phyloP scores from a whole-genome alignment of 805 yeast species.

The Pichia gijzeniarum region DNA sequence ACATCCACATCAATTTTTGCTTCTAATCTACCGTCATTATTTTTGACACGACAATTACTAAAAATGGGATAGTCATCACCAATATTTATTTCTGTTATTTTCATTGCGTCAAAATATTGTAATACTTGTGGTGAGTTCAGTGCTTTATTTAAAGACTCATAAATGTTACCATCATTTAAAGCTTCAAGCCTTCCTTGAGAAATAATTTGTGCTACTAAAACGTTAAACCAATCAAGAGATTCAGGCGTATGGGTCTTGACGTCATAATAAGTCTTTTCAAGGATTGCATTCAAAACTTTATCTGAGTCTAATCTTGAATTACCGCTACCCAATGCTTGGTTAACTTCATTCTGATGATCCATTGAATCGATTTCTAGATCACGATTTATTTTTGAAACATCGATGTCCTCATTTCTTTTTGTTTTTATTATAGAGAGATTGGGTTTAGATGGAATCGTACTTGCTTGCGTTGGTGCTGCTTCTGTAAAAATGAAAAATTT shows the following conservation, averaged over 20 bases:
- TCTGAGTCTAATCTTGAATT: constrained; percentile 8
- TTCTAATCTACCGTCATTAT: constrained; percentile 50
- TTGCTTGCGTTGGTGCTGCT: constrained; percentile 33
- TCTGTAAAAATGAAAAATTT: constrained; percentile 76
- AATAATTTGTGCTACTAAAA: constrained; percentile 83
- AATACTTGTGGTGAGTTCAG: constrained; percentile 59
- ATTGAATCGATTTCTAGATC: constrained; percentile 1
- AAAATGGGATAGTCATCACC: constrained; percentile 95
- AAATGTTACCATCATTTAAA: constrained; percentile 71
- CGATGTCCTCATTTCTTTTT: constrained; percentile 7
- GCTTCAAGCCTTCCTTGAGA: constrained; percentile 90
- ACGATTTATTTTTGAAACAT: not conserved
- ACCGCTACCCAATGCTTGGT: constrained; percentile 1
- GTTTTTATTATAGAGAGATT: constrained; percentile 17
- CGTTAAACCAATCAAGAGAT: constrained; percentile 95
- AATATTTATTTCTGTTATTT: constrained; percentile 80
- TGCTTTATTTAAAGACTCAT: constrained; percentile 67
- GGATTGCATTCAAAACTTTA: constrained; percentile 34
- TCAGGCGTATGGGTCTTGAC: constrained; percentile 84
- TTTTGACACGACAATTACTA: constrained; percentile 78
- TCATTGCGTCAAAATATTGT: constrained; percentile 70
- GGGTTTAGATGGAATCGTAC: constrained; percentile 29
- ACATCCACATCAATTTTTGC: constrained; percentile 90
- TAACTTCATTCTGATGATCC: constrained; percentile 4
- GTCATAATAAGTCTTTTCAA: constrained; percentile 89